phyloP scores from a whole-genome alignment of 2,329 filamentous ascomycete genomes.

The Aspergillus phoenicis region DNA sequence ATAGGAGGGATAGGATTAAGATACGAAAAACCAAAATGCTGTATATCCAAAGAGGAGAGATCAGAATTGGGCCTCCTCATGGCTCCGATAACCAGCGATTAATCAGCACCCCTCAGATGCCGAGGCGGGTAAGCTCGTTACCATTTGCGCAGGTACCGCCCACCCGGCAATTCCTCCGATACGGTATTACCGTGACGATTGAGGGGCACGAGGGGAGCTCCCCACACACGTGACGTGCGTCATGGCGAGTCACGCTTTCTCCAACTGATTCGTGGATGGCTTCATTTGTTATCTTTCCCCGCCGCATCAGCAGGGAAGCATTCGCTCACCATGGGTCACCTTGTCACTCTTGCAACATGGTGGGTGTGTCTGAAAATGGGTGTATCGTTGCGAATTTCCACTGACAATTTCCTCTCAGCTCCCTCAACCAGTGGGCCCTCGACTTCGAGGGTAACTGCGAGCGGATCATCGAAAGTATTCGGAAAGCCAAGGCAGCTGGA shows the following conservation, averaged over 20 bases:
- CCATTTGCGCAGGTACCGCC: background rate
- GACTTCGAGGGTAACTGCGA: conserved; percentile 66
- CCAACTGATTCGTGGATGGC: conserved; percentile 14
- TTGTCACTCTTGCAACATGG: conserved; percentile 50
- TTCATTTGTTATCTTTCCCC: background rate
- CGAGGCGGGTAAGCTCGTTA: conserved; percentile 14
- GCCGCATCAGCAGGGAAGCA: background rate
- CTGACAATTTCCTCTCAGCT: conserved; percentile 26
- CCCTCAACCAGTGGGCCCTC: conserved; percentile 55
- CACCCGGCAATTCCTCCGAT: background rate
- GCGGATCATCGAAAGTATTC: conserved; percentile 66
- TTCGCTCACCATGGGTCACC: conserved; percentile 39
- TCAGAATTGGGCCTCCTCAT: conserved; percentile 1
- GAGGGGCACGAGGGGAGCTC: conserved; percentile 23
- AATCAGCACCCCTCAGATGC: conserved; percentile 13
- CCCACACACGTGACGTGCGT: conserved; percentile 33
- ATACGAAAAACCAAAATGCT: background rate
- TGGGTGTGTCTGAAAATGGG: conserved; percentile 20
- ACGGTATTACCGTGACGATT: conserved; percentile 13
- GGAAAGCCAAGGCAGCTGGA: conserved; percentile 60
- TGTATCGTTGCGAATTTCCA: background rate
- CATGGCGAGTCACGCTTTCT: conserved; percentile 17
- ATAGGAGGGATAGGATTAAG: background rate
- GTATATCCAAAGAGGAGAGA: background rate
- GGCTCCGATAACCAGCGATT: conserved; percentile 17